These are phyloP conservation scores for Hordeum vulgare DNA, from an alignment of 176 grass and related monocot species.

Conservation along the genomic window DNA sequence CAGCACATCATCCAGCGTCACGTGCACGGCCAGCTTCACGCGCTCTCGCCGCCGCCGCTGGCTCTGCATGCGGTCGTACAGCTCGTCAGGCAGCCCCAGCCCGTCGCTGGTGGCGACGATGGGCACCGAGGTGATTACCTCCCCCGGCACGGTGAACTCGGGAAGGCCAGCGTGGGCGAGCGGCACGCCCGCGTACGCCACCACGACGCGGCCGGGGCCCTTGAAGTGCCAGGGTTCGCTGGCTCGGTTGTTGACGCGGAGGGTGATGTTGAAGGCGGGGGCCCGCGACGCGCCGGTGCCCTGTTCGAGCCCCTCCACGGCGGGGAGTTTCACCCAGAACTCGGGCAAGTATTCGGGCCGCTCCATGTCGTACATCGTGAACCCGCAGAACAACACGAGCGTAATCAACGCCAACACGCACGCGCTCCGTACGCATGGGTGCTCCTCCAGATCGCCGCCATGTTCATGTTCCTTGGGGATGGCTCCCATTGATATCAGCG, in stretches of 20 bases:
- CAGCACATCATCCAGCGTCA: neutral
- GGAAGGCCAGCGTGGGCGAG: neutral
- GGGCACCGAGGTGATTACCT: neutral
- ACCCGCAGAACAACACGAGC: neutral
- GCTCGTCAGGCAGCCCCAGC: neutral
- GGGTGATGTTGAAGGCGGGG: constrained; percentile 1
- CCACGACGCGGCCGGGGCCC: neutral
- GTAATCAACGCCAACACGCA: neutral
- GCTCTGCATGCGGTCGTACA: neutral
- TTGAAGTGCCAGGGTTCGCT: neutral
- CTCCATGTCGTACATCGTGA: neutral
- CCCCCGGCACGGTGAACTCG: neutral
- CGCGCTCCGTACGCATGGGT: neutral
- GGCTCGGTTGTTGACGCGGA: neutral
- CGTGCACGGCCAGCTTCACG: neutral
- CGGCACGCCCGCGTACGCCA: constrained; percentile 8
- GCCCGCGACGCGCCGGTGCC: neutral
- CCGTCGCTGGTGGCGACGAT: neutral
- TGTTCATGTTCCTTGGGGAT: neutral
- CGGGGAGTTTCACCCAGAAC: neutral
- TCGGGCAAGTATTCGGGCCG: neutral
- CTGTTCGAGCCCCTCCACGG: neutral
- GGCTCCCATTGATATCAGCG: neutral
- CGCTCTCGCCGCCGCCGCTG: neutral
- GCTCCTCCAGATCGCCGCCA: neutral